Evolutionary conservation across 2,329 filamentous ascomycete genomes (phyloP), one percentile per base, ranked within the genome.

Genomic region (Beauveria sp.): DNA sequence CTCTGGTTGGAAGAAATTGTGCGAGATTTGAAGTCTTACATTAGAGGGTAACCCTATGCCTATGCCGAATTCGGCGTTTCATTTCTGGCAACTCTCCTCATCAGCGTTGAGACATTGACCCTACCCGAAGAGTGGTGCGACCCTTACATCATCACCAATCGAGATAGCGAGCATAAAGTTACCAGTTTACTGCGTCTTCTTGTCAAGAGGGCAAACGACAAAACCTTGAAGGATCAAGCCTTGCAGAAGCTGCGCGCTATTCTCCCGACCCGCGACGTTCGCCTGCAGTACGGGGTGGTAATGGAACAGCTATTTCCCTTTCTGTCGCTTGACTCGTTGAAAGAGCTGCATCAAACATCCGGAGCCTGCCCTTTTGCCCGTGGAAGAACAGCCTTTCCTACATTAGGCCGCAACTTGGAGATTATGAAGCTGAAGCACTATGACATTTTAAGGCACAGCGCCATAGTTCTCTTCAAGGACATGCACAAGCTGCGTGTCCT

Each of bases 241-340:
- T 20, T 62, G 6, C 53, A 56, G 4, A 53, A 48, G 22, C 24
- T 62, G 14, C 53, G 40, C 16, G 10, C 9, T 14, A 24, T 62
- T 18, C 3, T 28, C 3, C 34, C 43, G 0, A 40, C n/a, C 3
- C 4, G 5, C 1, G 24, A 45, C 16, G 8, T 62, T 10, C 24
- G 24, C 14, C 4, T 4, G 22, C 51, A 57, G 20, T 1, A 3
- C 18, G 60, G 45, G 5, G 26, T 14, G 3, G 5, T 26, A 18
- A 24, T 62, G 34, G 48, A 51, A 18, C 6, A 1, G 3, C 10
- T 62, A 8, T 51, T 62, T 26, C 61, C 61, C 18, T 62, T 62
- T 18, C 7, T 62, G 26, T 28, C 54, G 24, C 53, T 62, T 2
- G 46, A 62, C 7, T 58, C 61, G 3, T 10, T 62, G 26, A 54